Evolutionary conservation across 78 protist species (phyloP), one percentile per base, ranked within the genome.

Genomic region (Anaeramoeba flamelloides): DNA sequence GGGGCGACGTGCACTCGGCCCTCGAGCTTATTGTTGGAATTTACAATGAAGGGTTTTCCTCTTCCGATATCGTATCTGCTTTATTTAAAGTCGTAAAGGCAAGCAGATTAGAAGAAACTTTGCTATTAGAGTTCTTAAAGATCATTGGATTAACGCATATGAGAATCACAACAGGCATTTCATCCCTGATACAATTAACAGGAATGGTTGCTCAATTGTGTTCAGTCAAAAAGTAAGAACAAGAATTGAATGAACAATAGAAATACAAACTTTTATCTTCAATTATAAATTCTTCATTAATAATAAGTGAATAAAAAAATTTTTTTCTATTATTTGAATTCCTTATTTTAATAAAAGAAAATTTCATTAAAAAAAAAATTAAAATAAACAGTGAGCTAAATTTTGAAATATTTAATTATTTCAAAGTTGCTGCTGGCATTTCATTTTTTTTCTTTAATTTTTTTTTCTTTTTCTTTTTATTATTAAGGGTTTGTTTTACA

Each of bases 121-220:
- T 3, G 38, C 77, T 82, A 40, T 2, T 87, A 36, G 30, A 0
- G 0, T 31, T 82, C 76, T 2, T 83, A 37, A 86, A 81, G 82
- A 91, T 90, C 26, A 90, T 96, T 38, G 96, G 94, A 34, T 1
- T 37, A 39, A 83, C 86, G 26, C 96, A 94, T 69, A 31, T 88
- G 74, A 74, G 94, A 12, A 80, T 94, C 2, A 77, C 82, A 0
- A 91, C 90, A 1, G 99, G 99, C 0, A 31, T 88, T 1, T 89
- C 80, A 80, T 39, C 95, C 3, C 77, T 85, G 4, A 80, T 95
- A 38, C 99, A 96, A 85, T 74, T 96, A 30, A 8, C 91, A 1
- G 96, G 92, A 22, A 53, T 95, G 30, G 0, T 94, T 30, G 91
- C 90, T 26, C 8, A 53, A 26, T 26, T 53, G 69, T 53, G 69